Conservation (phyloP, 2,329 filamentous ascomycete genomes). For the Stachybotrys echinatus region DNA sequence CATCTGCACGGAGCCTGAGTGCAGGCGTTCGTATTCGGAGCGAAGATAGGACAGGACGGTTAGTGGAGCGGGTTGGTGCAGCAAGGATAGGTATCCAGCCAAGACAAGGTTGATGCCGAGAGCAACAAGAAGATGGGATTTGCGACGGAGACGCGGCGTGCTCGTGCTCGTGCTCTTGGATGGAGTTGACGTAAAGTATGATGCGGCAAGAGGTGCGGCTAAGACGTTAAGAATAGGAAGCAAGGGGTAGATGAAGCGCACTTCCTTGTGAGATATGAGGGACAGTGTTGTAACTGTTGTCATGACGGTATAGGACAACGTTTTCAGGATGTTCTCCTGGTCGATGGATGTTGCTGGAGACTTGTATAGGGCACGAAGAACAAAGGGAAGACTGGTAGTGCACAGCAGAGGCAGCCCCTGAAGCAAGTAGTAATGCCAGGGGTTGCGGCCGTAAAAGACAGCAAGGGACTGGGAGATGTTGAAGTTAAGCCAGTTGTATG, state of each 20-base stretch:
- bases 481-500: slow-evolving; percentile 81
- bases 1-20: slow-evolving; percentile 27
- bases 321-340: slow-evolving; percentile 28
- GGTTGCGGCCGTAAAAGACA: slow-evolving; percentile 86
- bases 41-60: slow-evolving; percentile 72
- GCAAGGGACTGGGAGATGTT: slow-evolving; percentile 85
- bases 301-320: slow-evolving; percentile 52
- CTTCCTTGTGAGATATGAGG: slow-evolving; percentile 88
- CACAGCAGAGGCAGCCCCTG: slow-evolving; percentile 86
- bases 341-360: slow-evolving; percentile 27
- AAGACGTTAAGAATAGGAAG: slow-evolving; percentile 82
- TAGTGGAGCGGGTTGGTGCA: slow-evolving; percentile 78
- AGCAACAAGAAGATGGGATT: slow-evolving; percentile 49
- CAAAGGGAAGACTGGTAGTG: slow-evolving; percentile 77
- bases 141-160: slow-evolving; percentile 40
- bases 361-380: slow-evolving; percentile 57
- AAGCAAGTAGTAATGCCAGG: slow-evolving; percentile 87
- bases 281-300: slow-evolving; percentile 62
- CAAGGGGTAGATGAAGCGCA: slow-evolving; percentile 92
- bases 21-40: slow-evolving; percentile 59
- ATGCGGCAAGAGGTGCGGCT: slow-evolving; percentile 59
- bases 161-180: slow-evolving; percentile 16
- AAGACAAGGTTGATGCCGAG: slow-evolving; percentile 65
- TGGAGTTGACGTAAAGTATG: slow-evolving; percentile 52
- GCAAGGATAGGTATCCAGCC: slow-evolving; percentile 65